Percentiles rank a stretch among this genome's conserved stretches.
These are phyloP conservation scores for Kwoniella shandongensis DNA, from an alignment of 768 basidiomycete species.

Conservation along the genomic window DNA sequence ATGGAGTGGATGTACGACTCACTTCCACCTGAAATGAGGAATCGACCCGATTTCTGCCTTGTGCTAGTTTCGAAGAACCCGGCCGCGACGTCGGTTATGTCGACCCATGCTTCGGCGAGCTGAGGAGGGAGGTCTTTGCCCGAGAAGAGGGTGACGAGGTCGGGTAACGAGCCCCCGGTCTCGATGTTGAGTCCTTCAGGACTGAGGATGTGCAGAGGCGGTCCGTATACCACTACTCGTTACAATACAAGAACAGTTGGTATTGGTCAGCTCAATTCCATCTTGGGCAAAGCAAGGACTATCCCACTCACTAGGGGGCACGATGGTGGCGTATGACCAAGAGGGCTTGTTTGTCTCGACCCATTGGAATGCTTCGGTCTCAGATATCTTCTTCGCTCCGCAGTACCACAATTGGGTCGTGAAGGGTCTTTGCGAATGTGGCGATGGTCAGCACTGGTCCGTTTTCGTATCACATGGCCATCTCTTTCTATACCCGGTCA, in stretches of 20 bases:
- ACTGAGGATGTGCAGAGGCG: too few relatives aligned
- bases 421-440: too few relatives aligned
- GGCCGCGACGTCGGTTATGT: constrained; percentile 18
- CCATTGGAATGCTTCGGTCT: constrained; percentile 28
- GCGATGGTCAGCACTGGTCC: too few relatives aligned
- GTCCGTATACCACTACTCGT: too few relatives aligned
- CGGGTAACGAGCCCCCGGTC: too few relatives aligned
- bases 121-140: not conserved
- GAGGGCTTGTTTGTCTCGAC: constrained; percentile 12
- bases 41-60: constrained; percentile 16
- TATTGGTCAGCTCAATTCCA: too few relatives aligned
- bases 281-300: too few relatives aligned
- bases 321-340: constrained; percentile 26
- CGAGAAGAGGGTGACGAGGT: too few relatives aligned
- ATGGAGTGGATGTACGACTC: too few relatives aligned
- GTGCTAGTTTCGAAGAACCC: constrained; percentile 25
- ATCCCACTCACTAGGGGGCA: constrained; percentile 32
- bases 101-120: not conserved
- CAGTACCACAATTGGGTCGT: constrained; percentile 32
- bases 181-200: too few relatives aligned
- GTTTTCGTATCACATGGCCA: too few relatives aligned
- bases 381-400: constrained; percentile 40
- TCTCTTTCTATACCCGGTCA: too few relatives aligned
- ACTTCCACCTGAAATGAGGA: constrained; percentile 24
- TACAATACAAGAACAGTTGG: constrained; percentile 1